Base-by-base conservation (phyloP, 2,329 filamentous ascomycete genomes). In the Aschersonia sp. region DNA sequence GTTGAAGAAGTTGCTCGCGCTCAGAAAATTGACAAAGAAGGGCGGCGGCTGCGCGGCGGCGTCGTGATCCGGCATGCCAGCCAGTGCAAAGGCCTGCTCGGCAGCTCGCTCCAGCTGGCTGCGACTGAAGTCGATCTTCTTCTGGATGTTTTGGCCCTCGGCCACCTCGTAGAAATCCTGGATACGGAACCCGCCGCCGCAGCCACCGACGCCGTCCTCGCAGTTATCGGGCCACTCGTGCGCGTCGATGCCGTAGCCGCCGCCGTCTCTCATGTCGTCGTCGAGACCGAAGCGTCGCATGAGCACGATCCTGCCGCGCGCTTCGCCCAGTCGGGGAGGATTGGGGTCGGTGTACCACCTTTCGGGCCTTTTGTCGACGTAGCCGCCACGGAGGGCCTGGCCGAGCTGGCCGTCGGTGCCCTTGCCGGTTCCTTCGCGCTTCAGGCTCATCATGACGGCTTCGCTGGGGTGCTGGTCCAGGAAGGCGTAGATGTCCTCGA, bases 131-230 rank as follows among this genome's bases (percentile, higher is more conserved):
- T 73, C 66, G 51, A 94, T 84, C 73, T 97, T 98, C 65, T 82
- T 80, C 40, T 82, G 72, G 51, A 97, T 91, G 56, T 83, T 84
- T 50, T 78, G 70, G 29, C 77, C 80, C 63, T 88, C 79, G 44
- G 82, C 68, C 35, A 98, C 80, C 59, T 94, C 88, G 72, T 94
- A 97, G 65, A 91, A 96, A 68, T 97, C 92, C 68, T 97, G 92
- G 42, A 97, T 82, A 54, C 85, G 82, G 50, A 96, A 79, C 53
- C 81, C 72, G 3, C 86, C 88, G 56, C 80, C 81, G 35, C 20
- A 20, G 6, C 77, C 77, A 45, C 78, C 78, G 35, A 71, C 72
- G 48, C 85, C 83, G 59, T 94, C 80, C 32, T 84, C 80, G 52
- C 85, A 87, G 66, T 97, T 97, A 66, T 96, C 85, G 0, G 85